Base-by-base conservation (phyloP, 2,329 filamentous ascomycete genomes). In the Aspergillus puulaauensis region DNA sequence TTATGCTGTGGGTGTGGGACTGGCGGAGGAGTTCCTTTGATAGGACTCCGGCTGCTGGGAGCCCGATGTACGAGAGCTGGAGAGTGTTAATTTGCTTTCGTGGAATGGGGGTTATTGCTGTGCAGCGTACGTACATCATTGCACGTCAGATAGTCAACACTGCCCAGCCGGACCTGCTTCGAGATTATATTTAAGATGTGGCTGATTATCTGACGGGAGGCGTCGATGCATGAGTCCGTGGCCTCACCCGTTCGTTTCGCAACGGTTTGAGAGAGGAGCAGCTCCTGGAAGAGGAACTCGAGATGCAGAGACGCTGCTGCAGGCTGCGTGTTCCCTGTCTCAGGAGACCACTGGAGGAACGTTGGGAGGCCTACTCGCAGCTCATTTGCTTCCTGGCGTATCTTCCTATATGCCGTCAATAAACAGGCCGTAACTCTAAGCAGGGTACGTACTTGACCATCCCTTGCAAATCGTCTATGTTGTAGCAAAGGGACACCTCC, bases 11-110 rank as follows among this genome's bases (percentile, higher is more conserved):
- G 2, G 55, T 23, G 21, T 61, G 64, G 2, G 60, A 63, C n/a
- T 57, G 61, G 40, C 63, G 64, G 37, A 68, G 64, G 4, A 68
- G 52, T 41, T 68, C 62, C 9, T 56, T 61, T 3, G 64, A 63
- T 1, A 68, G 57, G 12, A 62, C 58, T 4, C 60, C 66, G 2
- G 65, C 65, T n/a, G 58, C 63, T 14, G 66, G 66, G 5, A 68
- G 66, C n/a, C 65, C 66, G 19, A 24, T 51, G 41, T 49, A 33
- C 35, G 37, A 60, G 47, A 44, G n/a, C 47, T 58, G 6, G 27
- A 15, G 3, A 5, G 33, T n/a, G 8, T n/a, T 45, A 27, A 44
- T n/a, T 31, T 5, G 14, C 14, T 44, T 9, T 19, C 24, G 15
- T 39, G n/a, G 2, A n/a, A 1, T 33, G 9, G 8, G 6, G 8